These are phyloP conservation scores for Pharus latifolius DNA, from an alignment of 176 grass and related monocot genomes.

Conservation along the genomic window DNA sequence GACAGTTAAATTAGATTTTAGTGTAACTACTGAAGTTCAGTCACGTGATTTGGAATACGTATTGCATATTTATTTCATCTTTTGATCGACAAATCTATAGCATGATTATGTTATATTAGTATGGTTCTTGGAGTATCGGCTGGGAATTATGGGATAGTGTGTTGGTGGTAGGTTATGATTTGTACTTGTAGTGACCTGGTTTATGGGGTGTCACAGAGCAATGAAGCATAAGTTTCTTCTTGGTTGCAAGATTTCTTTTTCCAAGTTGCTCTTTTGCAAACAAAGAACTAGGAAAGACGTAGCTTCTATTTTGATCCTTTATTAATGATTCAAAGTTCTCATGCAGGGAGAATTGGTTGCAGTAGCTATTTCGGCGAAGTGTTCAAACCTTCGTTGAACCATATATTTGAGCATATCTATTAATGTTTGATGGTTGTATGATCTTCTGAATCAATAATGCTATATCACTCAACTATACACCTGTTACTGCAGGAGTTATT, in stretches of 20 bases:
- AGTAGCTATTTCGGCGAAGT: not conserved
- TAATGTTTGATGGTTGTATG: not conserved
- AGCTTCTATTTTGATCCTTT: not conserved
- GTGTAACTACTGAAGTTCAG: not conserved
- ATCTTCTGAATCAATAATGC: not conserved
- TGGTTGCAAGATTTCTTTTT: too few species aligned
- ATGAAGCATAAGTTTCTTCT: too few species aligned
- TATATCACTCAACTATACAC: not conserved
- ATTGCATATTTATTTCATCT: too few species aligned
- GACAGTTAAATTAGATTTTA: not conserved
- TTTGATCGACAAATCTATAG: too few species aligned
- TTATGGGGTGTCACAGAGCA: too few species aligned
- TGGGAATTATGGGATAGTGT: too few species aligned
- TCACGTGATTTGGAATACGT: not conserved
- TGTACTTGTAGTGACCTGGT: too few species aligned
- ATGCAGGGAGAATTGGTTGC: not conserved
- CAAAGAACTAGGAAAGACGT: not conserved
- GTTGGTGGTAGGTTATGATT: too few species aligned
- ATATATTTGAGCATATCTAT: not conserved
- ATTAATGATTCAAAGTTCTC: not conserved
- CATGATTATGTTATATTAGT: too few species aligned
- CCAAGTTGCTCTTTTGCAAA: not conserved
- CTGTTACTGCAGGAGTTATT: slow-evolving; percentile 70
- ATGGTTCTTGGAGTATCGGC: too few species aligned
- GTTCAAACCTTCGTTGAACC: not conserved